Base-by-base conservation (phyloP, 2,329 filamentous ascomycete genomes). In the Fusarium sp. region DNA sequence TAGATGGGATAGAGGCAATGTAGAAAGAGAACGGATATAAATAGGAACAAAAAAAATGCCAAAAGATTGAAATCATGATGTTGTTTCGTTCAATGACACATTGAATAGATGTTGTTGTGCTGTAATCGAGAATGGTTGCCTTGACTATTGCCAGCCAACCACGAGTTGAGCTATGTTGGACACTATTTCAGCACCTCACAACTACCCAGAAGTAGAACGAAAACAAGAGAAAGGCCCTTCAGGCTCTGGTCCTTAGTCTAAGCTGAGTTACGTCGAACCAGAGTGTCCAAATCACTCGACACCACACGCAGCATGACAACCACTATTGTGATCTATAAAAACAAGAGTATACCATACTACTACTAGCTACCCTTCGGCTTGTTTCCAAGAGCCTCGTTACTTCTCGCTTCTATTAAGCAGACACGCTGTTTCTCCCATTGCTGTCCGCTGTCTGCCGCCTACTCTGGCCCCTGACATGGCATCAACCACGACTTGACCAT, bases 341-440 rank as follows among this genome's bases (percentile, higher is more conserved):
- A 27, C 48, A 52, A 60, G 41, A 54, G 35, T 62, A 39, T 29
- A 35, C 54, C 54, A 58, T 37, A 58, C 31, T 52, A 59, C 37
- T 39, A 29, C 57, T 39, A 41, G 37, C 31, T 37, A 58, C 29
- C 29, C 54, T 37, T 37, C 54, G 33, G 54, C 54, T 58, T 37
- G 33, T 74, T 70, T 73, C 65, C 66, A 74, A 72, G 56, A 66
- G 59, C 58, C 52, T 62, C 52, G 62, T 73, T 64, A 67, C 70
- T 67, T 64, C 43, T 72, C 57, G 58, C 52, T 73, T 79, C 76
- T 78, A 79, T 77, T 78, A 77, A 76, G 63, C 64, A 72, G 68
- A 57, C 59, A 72, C 72, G 60, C 69, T 70, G 68, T 72, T 71
- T 75, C 72, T 62, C 65, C 65, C 48, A 63, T 54, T 67, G 56